phyloP scores from a whole-genome alignment of 768 basidiomycete genomes.

The Trametes coccinea region DNA sequence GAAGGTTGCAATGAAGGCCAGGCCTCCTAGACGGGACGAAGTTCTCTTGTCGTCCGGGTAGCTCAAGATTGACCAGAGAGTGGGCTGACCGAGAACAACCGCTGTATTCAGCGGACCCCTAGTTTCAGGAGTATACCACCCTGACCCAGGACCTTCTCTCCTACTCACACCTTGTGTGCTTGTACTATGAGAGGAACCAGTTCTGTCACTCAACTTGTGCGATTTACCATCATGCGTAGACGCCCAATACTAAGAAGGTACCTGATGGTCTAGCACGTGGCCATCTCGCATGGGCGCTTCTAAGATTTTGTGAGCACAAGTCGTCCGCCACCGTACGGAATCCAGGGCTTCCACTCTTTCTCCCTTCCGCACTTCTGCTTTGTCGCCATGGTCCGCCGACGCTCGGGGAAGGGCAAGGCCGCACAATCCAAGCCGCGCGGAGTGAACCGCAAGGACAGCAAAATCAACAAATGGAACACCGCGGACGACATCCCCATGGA shows the following conservation, averaged over 20 bases:
- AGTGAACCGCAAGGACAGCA: constrained; percentile 51
- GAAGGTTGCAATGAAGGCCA: no score
- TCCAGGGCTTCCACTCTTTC: background rate
- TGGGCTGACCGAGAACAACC: no score
- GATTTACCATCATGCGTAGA: no score
- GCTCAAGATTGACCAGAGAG: no score
- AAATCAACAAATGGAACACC: constrained; percentile 67
- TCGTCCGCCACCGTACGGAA: background rate
- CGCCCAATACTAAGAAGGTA: background rate
- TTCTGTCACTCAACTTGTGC: no score
- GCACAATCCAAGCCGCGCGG: constrained; percentile 43
- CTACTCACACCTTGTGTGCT: no score
- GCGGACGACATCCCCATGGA: constrained; percentile 70
- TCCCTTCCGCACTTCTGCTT: background rate
- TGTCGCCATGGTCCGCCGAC: constrained; percentile 48
- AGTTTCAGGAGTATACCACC: no score
- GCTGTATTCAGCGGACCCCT: no score
- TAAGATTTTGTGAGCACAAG: constrained; percentile 1
- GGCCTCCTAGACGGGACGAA: no score
- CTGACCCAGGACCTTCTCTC: no score
- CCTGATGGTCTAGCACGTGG: constrained; percentile 7
- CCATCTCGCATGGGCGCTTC: background rate
- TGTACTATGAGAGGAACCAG: no score
- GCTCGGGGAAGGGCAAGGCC: constrained; percentile 38
- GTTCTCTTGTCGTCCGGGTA: no score